Conservation (phyloP, 306 rosid species). For the Begonia peltatifolia region DNA sequence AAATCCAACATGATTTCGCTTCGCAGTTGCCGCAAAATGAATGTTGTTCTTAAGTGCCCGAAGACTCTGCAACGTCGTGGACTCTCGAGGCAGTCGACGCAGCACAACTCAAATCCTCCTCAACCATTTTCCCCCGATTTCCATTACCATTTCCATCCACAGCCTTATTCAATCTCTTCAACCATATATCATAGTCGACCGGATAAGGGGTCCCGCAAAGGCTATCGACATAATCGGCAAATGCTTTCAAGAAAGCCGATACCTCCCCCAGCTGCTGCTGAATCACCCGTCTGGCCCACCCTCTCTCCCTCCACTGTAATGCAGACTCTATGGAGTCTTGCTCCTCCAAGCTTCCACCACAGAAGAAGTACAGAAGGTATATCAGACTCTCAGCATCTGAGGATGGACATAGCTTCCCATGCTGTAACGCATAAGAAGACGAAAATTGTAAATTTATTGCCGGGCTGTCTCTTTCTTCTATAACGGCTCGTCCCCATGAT, state of each 20-base stretch:
- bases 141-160: conserved; percentile 78
- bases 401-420: conserved; percentile 89
- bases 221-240: conserved; percentile 93
- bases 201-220: conserved; percentile 96
- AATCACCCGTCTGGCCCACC: conserved; percentile 88
- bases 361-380: conserved; percentile 74
- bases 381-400: conserved; percentile 97
- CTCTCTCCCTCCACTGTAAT: conserved; percentile 82
- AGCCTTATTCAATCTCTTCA: conserved; percentile 74
- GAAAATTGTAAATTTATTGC: conserved; percentile 92
- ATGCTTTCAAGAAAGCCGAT: conserved; percentile 80
- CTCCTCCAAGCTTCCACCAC: conserved; percentile 71
- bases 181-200: conserved; percentile 84
- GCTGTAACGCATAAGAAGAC: conserved; percentile 85
- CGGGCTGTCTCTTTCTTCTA: conserved; percentile 94
- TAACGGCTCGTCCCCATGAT: conserved; percentile 96
- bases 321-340: conserved; percentile 95
- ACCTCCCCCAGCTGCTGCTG: conserved; percentile 92
- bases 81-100: neutral
- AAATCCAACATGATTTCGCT: too few species aligned
- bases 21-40: too few species aligned
- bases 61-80: conserved; percentile 8
- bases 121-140: conserved; percentile 16
- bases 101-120: neutral
- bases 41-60: neutral